Evolutionary conservation across 495 filamentous ascomycete genomes (phyloP).

Genomic region (Xylaria castorea): DNA sequence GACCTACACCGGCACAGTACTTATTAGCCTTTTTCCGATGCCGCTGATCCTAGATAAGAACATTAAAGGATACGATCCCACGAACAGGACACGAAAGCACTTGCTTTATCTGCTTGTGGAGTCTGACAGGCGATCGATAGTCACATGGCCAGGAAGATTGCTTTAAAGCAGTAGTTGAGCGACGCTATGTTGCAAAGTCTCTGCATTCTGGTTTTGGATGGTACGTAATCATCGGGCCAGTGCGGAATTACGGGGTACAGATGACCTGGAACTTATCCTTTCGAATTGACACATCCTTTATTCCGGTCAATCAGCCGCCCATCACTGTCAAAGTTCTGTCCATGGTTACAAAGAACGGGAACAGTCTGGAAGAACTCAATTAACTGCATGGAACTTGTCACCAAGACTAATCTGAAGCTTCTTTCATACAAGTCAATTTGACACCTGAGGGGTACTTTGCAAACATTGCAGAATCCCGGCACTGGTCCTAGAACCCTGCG

Average conservation of each 20-base stretch:
- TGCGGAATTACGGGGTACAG: background rate
- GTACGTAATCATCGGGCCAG: constrained; percentile 25
- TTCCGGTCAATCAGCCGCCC: background rate
- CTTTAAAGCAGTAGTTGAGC: background rate
- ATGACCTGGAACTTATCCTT: background rate
- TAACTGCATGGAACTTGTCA: background rate
- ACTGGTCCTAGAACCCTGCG: background rate
- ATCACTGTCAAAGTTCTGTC: background rate
- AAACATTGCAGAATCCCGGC: background rate
- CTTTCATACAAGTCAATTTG: background rate
- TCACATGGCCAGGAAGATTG: constrained; percentile 7
- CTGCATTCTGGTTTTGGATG: background rate
- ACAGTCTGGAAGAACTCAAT: background rate
- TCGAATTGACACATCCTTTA: background rate
- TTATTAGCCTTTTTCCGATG: constrained; percentile 8
- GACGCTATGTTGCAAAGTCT: background rate
- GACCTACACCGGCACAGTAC: background rate
- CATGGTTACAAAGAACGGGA: background rate
- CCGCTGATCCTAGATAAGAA: constrained; percentile 12
- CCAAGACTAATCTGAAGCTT: background rate
- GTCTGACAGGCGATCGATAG: background rate
- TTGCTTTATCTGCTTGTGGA: background rate
- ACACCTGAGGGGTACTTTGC: background rate
- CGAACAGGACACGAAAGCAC: background rate
- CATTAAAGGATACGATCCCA: background rate